Evolutionary conservation across 345 rosid genomes (phyloP), one percentile per base, ranked within the genome.

Genomic region (Citrus reticulata): DNA sequence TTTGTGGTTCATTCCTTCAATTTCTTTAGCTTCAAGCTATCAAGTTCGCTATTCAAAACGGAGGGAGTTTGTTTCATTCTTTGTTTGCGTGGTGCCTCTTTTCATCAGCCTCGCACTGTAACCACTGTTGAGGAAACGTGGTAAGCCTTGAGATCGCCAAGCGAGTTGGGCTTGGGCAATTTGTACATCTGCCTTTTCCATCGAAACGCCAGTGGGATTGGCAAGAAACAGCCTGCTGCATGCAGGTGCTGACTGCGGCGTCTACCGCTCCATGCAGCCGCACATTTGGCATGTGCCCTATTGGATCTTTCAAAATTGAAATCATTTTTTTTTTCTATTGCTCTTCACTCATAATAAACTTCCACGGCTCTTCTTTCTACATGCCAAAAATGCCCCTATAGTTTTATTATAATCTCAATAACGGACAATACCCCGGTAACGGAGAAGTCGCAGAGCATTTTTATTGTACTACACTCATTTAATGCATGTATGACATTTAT

Each of bases 211-310:
- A 8, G 20, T 69, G 35, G 72, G 61, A 64, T 30, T 78, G 76
- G 89, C 78, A 79, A 84, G 79, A 81, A 69, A 34, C 7, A n/a
- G 32, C 73, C 57, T 72, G 32, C 49, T 0, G 14, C 49, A 42
- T 73, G 17, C 61, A 54, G 63, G 22, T 46, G 39, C 39, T 34
- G 13, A 58, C 35, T 55, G 55, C 74, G 85, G 70, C 54, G 5
- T 25, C 39, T 20, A 39, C 64, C 58, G 79, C 73, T 84, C 37
- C 94, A 87, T 87, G 91, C 91, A 88, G 83, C 88, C 88, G 81
- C 76, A 83, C 91, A 89, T 83, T 81, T 91, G 91, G 87, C 89
- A 9, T 9, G 0, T 64, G 49, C 35, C 24, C 19, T 14, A 20
- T 6, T 5, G 2, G 49, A 42, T 11, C 49, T 42, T 11, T 3